These are phyloP conservation scores for Trametes cubensis DNA, from an alignment of 768 basidiomycete species.

Conservation along the genomic window DNA sequence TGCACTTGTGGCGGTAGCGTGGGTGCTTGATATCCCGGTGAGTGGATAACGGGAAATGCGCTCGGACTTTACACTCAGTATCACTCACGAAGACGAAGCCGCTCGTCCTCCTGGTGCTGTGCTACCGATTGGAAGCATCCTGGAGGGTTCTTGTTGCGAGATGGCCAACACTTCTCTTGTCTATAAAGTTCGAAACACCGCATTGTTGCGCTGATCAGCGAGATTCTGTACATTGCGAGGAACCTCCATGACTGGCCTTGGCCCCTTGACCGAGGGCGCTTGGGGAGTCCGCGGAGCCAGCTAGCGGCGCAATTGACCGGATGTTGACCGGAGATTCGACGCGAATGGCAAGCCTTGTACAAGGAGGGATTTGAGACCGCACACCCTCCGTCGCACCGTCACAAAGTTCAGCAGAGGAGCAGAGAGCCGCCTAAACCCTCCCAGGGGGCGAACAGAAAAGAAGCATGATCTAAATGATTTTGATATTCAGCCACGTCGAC, in stretches of 20 bases:
- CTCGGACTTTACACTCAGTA: not conserved
- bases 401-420: not conserved
- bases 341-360: not conserved
- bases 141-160: too few species aligned
- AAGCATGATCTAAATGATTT: not conserved
- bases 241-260: too few species aligned
- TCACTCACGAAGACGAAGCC: not conserved
- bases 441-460: not conserved
- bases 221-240: too few species aligned
- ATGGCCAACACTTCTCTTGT: too few species aligned
- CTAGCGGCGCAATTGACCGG: not conserved
- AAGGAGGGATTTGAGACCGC: not conserved
- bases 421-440: not conserved
- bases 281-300: not conserved
- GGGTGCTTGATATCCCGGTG: not conserved
- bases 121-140: too few species aligned
- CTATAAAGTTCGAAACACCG: too few species aligned
- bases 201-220: too few species aligned
- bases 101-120: too few species aligned
- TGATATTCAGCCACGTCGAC: not conserved
- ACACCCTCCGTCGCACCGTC: not conserved
- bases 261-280: not conserved
- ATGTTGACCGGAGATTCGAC: not conserved
- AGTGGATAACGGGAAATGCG: not conserved
- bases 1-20: not conserved